These are phyloP conservation scores for Globisporangium acanthophoron DNA, from an alignment of 352 stramenopile species.

Conservation along the genomic window DNA sequence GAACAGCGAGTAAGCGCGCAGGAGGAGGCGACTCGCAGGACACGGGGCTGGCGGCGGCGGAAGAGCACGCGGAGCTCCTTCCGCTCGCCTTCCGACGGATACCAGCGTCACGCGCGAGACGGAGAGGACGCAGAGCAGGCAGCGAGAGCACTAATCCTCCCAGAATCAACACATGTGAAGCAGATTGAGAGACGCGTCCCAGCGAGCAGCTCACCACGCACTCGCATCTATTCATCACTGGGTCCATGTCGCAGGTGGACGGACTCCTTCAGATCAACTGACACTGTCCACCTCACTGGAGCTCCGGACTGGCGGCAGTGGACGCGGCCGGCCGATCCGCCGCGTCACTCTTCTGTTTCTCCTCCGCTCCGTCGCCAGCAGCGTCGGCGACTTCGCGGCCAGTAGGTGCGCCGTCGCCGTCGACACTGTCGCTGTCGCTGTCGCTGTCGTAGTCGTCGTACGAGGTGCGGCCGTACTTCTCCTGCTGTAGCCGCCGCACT, in stretches of 20 bases:
- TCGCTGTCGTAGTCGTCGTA: constrained; percentile 55
- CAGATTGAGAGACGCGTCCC: background rate
- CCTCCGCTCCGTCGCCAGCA: background rate
- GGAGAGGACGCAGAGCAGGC: background rate
- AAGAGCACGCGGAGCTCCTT: too few species aligned
- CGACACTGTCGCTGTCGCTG: constrained; percentile 11
- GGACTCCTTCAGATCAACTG: background rate
- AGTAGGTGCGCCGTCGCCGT: constrained; percentile 1
- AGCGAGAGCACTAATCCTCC: background rate
- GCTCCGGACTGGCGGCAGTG: background rate
- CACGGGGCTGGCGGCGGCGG: background rate
- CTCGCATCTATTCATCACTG: background rate
- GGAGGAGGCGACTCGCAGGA: background rate
- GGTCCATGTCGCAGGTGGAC: background rate
- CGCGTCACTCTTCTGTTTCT: background rate
- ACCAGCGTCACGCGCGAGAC: too few species aligned
- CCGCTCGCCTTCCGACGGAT: background rate
- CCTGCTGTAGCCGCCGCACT: constrained; percentile 66
- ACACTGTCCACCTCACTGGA: background rate
- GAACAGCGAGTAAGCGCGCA: constrained; percentile 41
- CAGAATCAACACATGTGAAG: background rate
- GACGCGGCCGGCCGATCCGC: background rate
- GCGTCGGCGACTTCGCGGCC: background rate
- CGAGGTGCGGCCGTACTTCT: constrained; percentile 42
- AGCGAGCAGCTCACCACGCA: background rate